Percentiles rank a stretch among this genome's conserved stretches.
phyloP scores from a whole-genome alignment of 1,284 basidiomycete genomes.

The Rhodofomes roseus region DNA sequence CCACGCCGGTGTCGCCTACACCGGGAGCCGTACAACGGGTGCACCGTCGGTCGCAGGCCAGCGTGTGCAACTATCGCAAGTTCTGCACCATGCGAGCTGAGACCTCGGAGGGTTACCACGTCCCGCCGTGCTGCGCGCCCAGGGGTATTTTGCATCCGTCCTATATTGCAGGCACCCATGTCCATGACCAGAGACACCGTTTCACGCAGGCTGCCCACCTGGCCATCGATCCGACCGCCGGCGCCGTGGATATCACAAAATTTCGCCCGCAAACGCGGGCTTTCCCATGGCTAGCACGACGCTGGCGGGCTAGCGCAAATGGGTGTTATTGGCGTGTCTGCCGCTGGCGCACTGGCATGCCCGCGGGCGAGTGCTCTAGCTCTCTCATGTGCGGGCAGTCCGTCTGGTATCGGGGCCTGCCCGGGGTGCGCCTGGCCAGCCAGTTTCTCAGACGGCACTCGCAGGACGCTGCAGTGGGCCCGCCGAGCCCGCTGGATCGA shows the following conservation, averaged over 20 bases:
- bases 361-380: neutral
- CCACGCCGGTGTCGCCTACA: neutral
- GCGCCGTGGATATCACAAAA: neutral
- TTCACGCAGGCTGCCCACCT: neutral
- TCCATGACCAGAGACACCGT: neutral
- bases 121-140: neutral
- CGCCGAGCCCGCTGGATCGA: neutral
- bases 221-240: conserved; percentile 1
- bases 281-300: neutral
- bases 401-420: neutral
- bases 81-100: neutral
- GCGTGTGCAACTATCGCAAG: neutral
- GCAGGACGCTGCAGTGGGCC: neutral
- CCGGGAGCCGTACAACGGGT: neutral
- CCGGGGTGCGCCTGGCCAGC: neutral
- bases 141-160: neutral
- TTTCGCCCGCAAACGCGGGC: neutral
- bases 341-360: neutral
- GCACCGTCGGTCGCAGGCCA: neutral
- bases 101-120: neutral
- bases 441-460: neutral
- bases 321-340: neutral
- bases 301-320: neutral
- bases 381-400: neutral
- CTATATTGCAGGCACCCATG: neutral